Conservation (phyloP, 176 grass and related monocot species). For the Rhynchospora breviuscula region DNA sequence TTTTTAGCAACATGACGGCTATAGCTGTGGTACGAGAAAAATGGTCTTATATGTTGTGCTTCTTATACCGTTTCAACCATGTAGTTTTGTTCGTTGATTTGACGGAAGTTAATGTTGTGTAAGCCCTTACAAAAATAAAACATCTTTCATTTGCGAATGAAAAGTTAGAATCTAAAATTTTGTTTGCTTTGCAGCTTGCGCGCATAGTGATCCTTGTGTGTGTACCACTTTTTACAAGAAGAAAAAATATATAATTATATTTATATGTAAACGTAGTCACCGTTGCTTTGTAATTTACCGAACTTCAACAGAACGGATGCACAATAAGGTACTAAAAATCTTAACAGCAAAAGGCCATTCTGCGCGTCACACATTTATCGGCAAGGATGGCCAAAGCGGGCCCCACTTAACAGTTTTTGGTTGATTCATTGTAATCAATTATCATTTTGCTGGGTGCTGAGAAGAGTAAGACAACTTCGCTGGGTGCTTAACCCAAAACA, state of each 20-base stretch:
- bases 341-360: no score
- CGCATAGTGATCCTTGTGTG: no score
- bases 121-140: not conserved
- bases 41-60: not conserved
- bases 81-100: constrained; percentile 10
- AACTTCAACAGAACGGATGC: not conserved
- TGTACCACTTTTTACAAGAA: not conserved
- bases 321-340: no score
- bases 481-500: no score
- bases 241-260: not conserved
- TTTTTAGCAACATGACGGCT: not conserved
- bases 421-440: no score
- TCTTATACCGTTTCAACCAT: constrained; percentile 6
- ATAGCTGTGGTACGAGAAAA: constrained; percentile 7
- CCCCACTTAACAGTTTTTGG: no score
- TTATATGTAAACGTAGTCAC: not conserved
- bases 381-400: no score
- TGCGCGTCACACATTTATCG: no score
- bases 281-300: not conserved
- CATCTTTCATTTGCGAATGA: not conserved
- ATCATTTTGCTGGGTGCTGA: no score
- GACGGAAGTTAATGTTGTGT: not conserved
- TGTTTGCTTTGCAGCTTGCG: not conserved
- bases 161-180: not conserved
- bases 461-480: no score